These are phyloP conservation scores for Pseudogymnoascus sp. DNA, from an alignment of 2,329 filamentous ascomycete species.

Conservation along the genomic window DNA sequence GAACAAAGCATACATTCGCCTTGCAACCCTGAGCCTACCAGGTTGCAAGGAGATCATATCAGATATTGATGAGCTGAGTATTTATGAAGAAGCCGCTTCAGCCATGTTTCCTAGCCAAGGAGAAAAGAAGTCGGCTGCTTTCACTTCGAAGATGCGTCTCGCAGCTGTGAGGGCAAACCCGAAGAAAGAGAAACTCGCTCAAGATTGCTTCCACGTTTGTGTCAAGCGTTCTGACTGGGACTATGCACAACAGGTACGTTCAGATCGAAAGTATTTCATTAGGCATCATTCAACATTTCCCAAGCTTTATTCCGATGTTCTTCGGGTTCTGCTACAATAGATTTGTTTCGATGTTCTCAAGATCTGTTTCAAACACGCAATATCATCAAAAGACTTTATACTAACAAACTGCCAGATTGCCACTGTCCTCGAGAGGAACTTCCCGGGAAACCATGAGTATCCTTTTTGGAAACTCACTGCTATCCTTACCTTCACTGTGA, in stretches of 20 bases:
- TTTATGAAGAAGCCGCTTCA: constrained; percentile 25
- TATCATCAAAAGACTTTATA: not conserved
- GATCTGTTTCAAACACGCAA: constrained; percentile 13
- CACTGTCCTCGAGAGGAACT: constrained; percentile 27
- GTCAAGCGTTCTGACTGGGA: constrained; percentile 25
- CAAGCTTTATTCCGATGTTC: not conserved
- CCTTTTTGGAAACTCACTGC: constrained; percentile 28
- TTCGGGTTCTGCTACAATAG: constrained; percentile 15
- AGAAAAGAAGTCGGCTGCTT: constrained; percentile 19
- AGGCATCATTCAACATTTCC: not conserved
- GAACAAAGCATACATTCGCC: constrained; percentile 19
- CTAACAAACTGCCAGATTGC: constrained; percentile 18
- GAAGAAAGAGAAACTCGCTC: constrained; percentile 23
- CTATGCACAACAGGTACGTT: constrained; percentile 25
- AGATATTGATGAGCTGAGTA: constrained; percentile 24
- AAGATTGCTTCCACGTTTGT: constrained; percentile 26
- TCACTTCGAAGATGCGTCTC: constrained; percentile 26
- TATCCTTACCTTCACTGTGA: constrained; percentile 26
- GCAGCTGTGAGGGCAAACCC: constrained; percentile 24
- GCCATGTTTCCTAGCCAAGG: constrained; percentile 18
- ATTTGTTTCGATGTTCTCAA: constrained; percentile 7
- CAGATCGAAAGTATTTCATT: not conserved
- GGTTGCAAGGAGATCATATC: constrained; percentile 17
- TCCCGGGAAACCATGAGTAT: constrained; percentile 25
- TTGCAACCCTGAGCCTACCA: constrained; percentile 21